Conservation (phyloP, 208 protist genomes). For the Crithidia sp. region DNA sequence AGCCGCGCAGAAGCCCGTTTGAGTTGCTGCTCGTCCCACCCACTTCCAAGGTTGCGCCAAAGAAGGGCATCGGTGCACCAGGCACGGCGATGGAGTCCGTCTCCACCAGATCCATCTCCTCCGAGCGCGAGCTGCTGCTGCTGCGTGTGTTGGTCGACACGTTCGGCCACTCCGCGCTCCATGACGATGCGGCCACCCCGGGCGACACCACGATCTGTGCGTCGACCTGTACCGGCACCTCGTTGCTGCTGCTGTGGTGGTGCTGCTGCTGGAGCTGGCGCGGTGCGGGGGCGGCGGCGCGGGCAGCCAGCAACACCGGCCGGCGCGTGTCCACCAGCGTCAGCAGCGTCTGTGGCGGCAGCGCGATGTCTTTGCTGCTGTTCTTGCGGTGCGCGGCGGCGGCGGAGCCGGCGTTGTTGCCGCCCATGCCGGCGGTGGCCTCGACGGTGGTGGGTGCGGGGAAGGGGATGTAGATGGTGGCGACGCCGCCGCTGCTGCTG, state of each 20-base stretch:
- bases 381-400: background rate
- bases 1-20: background rate
- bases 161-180: background rate
- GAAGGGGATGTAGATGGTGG: slow-evolving; percentile 25
- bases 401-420: too few species aligned
- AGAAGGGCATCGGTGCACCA: background rate
- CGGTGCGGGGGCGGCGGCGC: background rate
- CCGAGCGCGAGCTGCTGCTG: slow-evolving; percentile 3
- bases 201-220: background rate
- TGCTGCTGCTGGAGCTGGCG: background rate
- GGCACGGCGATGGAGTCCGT: background rate
- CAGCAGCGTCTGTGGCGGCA: slow-evolving; percentile 22
- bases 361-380: background rate
- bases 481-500: slow-evolving; percentile 9
- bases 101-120: background rate
- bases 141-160: background rate
- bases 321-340: slow-evolving; percentile 25
- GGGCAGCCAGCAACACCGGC: slow-evolving; percentile 13
- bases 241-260: background rate
- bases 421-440: slow-evolving; percentile 11
- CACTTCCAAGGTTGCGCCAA: background rate
- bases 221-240: background rate
- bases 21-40: background rate
- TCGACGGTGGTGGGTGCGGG: slow-evolving; percentile 5
- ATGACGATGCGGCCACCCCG: background rate